A percentile compares a stretch with the other conserved stretches of the same genome.
These are phyloP conservation scores for Amoebophrya sp. DNA, from an alignment of 169 alveolate species.

Conservation along the genomic window DNA sequence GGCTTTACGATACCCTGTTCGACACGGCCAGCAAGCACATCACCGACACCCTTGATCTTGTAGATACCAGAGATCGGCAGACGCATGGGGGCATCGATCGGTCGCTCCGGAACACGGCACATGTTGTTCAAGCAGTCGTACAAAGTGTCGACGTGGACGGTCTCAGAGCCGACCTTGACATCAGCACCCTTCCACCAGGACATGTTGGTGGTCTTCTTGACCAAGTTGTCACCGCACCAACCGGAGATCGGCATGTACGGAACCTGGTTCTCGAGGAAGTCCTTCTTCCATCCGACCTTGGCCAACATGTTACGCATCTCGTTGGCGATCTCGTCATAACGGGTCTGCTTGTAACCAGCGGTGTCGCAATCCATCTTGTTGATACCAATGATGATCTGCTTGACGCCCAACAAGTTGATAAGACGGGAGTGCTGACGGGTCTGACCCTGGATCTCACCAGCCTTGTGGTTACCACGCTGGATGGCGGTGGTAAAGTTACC, in stretches of 20 bases:
- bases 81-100: slow-evolving; percentile 32
- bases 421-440: slow-evolving; percentile 97
- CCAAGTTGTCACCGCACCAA: slow-evolving; percentile 94
- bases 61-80: slow-evolving; percentile 59
- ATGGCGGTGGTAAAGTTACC: slow-evolving; percentile 49
- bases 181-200: slow-evolving; percentile 92
- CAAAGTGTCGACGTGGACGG: slow-evolving; percentile 34
- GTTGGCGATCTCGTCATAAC: slow-evolving; percentile 90
- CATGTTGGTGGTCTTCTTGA: slow-evolving; percentile 88
- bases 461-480: slow-evolving; percentile 50
- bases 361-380: slow-evolving; percentile 96
- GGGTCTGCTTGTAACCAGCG: slow-evolving; percentile 66
- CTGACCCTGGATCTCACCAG: slow-evolving; percentile 76
- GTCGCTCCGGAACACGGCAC: slow-evolving; percentile 33
- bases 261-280: slow-evolving; percentile 58
- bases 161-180: slow-evolving; percentile 36
- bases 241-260: slow-evolving; percentile 97
- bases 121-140: slow-evolving; percentile 26
- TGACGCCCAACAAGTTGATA: slow-evolving; percentile 97
- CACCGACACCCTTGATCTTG: slow-evolving; percentile 98
- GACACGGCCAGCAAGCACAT: slow-evolving; percentile 98
- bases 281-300: slow-evolving; percentile 89
- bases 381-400: slow-evolving; percentile 94
- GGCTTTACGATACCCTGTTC: slow-evolving; percentile 93
- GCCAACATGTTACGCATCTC: slow-evolving; percentile 87